These are phyloP conservation scores for Globisporangium sylvaticum DNA, from an alignment of 352 stramenopile species.

Conservation along the genomic window DNA sequence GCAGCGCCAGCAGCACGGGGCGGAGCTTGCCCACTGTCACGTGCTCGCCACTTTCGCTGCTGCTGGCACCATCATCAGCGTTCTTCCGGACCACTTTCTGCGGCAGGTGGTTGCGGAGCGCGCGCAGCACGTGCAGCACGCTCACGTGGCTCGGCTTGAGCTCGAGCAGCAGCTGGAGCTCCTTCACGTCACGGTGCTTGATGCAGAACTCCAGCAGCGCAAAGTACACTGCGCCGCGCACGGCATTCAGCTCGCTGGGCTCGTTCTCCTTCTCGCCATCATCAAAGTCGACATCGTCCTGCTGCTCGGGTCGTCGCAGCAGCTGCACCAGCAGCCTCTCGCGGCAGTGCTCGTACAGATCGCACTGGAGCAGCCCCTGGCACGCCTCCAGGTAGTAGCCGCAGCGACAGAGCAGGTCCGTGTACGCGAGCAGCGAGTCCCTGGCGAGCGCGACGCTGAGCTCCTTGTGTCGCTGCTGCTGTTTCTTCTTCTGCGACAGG, in stretches of 20 bases:
- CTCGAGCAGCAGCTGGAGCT: constrained; percentile 46
- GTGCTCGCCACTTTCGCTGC: background rate
- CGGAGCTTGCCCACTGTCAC: constrained; percentile 49
- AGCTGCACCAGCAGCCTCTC: constrained; percentile 26
- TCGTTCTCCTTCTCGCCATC: constrained; percentile 19
- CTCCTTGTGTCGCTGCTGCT: constrained; percentile 9
- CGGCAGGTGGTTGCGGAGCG: constrained; percentile 35
- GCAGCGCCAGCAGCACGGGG: constrained; percentile 34
- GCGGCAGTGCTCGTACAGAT: constrained; percentile 63
- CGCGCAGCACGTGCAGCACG: constrained; percentile 51
- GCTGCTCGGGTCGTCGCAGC: background rate
- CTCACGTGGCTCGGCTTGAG: constrained; percentile 55
- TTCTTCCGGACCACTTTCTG: constrained; percentile 10
- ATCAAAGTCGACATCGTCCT: background rate
- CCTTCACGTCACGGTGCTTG: constrained; percentile 30
- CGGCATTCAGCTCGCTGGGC: background rate
- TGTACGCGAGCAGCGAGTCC: constrained; percentile 57
- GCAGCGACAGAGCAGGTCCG: constrained; percentile 49
- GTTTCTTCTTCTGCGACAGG: constrained; percentile 3
- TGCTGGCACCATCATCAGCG: background rate
- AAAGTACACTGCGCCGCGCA: constrained; percentile 53
- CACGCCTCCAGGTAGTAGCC: constrained; percentile 51
- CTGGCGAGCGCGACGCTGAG: constrained; percentile 13
- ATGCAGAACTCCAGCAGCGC: constrained; percentile 64
- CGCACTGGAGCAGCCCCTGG: constrained; percentile 50